These are phyloP conservation scores for Ciborinia camelliae DNA, from an alignment of 2,329 filamentous ascomycete species.

Conservation along the genomic window DNA sequence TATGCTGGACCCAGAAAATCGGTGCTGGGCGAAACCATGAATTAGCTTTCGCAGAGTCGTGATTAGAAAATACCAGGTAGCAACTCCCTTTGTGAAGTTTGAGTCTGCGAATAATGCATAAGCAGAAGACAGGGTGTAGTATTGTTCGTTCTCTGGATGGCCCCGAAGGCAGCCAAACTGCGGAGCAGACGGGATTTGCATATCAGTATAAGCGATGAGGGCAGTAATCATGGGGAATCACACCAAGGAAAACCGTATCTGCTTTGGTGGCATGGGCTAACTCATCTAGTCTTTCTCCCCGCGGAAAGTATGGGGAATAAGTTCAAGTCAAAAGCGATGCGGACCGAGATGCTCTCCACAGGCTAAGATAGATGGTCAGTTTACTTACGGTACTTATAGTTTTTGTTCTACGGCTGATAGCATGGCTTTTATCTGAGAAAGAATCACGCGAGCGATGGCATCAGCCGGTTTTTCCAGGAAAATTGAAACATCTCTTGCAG, in stretches of 20 bases:
- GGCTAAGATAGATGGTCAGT: too few relatives aligned
- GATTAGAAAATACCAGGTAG: too few relatives aligned
- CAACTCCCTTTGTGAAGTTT: too few relatives aligned
- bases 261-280: not conserved
- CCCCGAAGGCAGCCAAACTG: not conserved
- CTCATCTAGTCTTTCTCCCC: not conserved
- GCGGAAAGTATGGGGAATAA: not conserved
- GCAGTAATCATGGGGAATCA: not conserved
- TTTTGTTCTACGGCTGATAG: too few relatives aligned
- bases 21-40: too few relatives aligned
- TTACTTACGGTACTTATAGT: too few relatives aligned
- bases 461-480: too few relatives aligned
- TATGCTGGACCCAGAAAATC: too few relatives aligned
- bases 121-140: not conserved
- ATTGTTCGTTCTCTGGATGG: not conserved
- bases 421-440: too few relatives aligned
- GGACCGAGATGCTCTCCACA: conserved; percentile 29
- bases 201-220: not conserved
- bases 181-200: not conserved
- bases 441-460: too few relatives aligned
- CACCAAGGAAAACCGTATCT: not conserved
- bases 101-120: not conserved
- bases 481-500: too few relatives aligned
- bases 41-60: too few relatives aligned
- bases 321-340: conserved; percentile 27